Base-by-base conservation (phyloP, 768 basidiomycete species). In the Trametes maxima region DNA sequence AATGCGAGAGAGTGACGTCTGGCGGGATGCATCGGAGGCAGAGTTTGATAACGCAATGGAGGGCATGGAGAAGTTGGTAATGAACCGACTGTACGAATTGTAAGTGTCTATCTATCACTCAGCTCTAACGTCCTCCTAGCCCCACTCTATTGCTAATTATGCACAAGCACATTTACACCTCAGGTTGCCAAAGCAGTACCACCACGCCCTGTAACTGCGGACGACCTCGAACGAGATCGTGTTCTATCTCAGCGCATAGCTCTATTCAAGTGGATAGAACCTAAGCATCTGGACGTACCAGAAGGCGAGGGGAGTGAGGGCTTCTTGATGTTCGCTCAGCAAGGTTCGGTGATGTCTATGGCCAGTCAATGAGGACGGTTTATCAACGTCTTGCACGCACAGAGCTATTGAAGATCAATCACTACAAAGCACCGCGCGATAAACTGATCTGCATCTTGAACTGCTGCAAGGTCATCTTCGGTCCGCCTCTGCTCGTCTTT, bases 51-150 rank as follows among this genome's bases (percentile, higher is more conserved):
- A 96, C 68, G 94, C 95, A 0, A 85, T 94, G 79, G 97, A 99
- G 75, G 95, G 95, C 53, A 98, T 98, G 94, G 97, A 99, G 80
- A 99, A 99, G 74, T 83, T 99, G 7, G 97, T 99, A 66, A 98
- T 99, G 97, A 99, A 98, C 68, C 81, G 94, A 53, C 77, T 98
- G 54, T 98, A 97, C 73, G 93, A 95, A 68, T 94, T 92, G 95
- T 98, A 63, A 71, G 90, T 85, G 13, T 13, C 39, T 40, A n/a
- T n/a, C 39, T 24, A 10, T 19, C 11, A 1, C 12, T 10, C 36
- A 24, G 12, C n/a, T 24, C 25, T 7, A 17, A 14, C 21, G 19
- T 16, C 3, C n/a, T n/a, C n/a, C n/a, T n/a, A n/a, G n/a, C n/a
- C n/a, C n/a, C 1, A 52, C 33, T 12, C 19, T 28, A 33, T 25